A percentile compares a stretch with the other conserved stretches of the same genome.
Evolutionary conservation across 208 protist species (phyloP).

Genomic region (Wallacemonas sp.): DNA sequence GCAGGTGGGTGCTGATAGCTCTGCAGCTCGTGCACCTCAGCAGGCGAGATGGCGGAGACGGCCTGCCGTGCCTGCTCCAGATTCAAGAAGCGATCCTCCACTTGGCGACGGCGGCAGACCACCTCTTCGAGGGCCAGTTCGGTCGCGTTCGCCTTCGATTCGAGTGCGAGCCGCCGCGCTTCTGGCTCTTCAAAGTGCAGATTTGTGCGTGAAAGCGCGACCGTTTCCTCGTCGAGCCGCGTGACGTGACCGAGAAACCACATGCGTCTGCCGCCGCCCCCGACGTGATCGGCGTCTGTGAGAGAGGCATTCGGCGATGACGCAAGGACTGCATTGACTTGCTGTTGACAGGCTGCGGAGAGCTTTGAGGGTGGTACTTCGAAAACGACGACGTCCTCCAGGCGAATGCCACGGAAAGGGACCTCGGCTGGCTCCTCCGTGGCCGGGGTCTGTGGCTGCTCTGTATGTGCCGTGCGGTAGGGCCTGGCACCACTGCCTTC

Average conservation of each 20-base stretch:
- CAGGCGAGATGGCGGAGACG: conserved; percentile 1
- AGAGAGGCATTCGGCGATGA: not conserved
- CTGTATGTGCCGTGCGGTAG: too few species aligned
- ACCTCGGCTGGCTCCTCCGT: not conserved
- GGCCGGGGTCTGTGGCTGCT: not conserved
- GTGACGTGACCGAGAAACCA: conserved; percentile 8
- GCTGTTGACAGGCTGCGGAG: not conserved
- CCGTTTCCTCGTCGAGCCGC: not conserved
- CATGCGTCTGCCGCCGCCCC: not conserved
- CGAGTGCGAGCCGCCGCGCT: not conserved
- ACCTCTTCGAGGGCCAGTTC: conserved; percentile 9
- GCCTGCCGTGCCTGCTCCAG: not conserved
- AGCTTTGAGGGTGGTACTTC: not conserved
- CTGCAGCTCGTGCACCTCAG: conserved; percentile 11
- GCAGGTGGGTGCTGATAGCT: conserved; percentile 14
- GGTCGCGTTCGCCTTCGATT: conserved; percentile 1
- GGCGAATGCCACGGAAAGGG: conserved; percentile 6
- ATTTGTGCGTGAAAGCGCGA: not conserved
- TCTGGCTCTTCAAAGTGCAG: not conserved
- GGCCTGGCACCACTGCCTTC: too few species aligned
- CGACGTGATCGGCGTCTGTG: not conserved
- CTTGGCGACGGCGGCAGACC: not conserved
- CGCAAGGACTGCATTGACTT: not conserved
- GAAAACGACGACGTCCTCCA: conserved; percentile 8
- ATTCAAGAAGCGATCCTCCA: conserved; percentile 2